These are phyloP conservation scores for Volvariella surrecta DNA, from an alignment of 1,284 basidiomycete genomes.

Conservation along the genomic window DNA sequence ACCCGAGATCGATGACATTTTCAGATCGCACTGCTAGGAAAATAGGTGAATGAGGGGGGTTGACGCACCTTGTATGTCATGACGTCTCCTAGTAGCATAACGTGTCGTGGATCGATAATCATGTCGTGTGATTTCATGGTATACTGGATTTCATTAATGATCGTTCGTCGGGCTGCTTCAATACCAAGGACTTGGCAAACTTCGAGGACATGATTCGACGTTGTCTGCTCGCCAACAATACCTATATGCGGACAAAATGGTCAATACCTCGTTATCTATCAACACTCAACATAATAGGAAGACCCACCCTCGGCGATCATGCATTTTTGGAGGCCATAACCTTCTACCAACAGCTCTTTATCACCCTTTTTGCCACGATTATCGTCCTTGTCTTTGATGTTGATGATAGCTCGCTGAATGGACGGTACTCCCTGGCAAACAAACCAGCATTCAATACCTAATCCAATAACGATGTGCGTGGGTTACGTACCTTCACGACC, in stretches of 20 bases:
- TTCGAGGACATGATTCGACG: constrained; percentile 98
- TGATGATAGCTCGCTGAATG: constrained; percentile 88
- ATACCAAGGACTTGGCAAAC: constrained; percentile 93
- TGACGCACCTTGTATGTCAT: constrained; percentile 89
- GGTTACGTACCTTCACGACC: constrained; percentile 83
- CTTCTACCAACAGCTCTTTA: constrained; percentile 88
- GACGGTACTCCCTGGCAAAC: constrained; percentile 64
- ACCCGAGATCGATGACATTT: background rate
- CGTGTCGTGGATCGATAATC: constrained; percentile 98
- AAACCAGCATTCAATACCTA: background rate
- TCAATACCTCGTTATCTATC: too few relatives aligned
- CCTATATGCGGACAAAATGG: constrained; percentile 35
- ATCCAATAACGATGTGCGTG: background rate
- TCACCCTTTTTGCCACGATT: constrained; percentile 70
- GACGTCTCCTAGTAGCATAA: constrained; percentile 97
- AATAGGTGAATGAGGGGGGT: constrained; percentile 6
- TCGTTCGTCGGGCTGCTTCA: constrained; percentile 91
- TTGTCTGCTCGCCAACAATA: constrained; percentile 87
- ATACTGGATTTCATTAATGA: constrained; percentile 96
- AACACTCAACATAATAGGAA: too few relatives aligned
- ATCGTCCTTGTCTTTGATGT: constrained; percentile 81
- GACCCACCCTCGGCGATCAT: constrained; percentile 93
- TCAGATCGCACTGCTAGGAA: constrained; percentile 1
- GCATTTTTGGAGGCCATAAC: constrained; percentile 95
- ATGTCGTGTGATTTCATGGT: constrained; percentile 98